Base-by-base conservation (phyloP, 2,329 filamentous ascomycete species). In the Cercospora canescens region DNA sequence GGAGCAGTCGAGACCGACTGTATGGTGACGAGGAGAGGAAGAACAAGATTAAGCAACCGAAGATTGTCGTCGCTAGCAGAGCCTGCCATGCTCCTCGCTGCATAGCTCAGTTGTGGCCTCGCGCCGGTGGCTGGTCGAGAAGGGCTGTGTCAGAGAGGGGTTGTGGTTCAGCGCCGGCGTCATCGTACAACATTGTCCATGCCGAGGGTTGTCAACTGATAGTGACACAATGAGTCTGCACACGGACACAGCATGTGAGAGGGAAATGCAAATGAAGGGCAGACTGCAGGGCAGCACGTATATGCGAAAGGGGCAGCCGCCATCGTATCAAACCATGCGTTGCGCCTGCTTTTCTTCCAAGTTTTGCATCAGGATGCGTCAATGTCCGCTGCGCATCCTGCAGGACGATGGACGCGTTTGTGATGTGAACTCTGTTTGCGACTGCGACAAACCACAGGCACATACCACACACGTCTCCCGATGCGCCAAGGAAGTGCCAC, bases 61-160 rank as follows among this genome's bases (percentile, higher is more conserved):
- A 16, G 24, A 54, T 14, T 11, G 58, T 39, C 2, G 50, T 62
- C 41, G 35, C 41, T 18, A 67, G 52, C 26, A 62, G 41, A 18
- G 52, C n/a, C 34, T 65, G 62, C 65, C 65, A 67, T 62, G 11
- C 52, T 50, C 34, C 34, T 28, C 48, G 60, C 28, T 35, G 48
- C 60, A 62, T 62, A n/a, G 32, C 34, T 32, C 45, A 14, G n/a
- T 7, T 32, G 18, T 32, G 52, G 30, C 14, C 6, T 45, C 26
- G 28, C 12, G n/a, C 35, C 37, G 34, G 16, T 48, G 39, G 37
- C 35, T 14, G n/a, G n/a, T n/a, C 0, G 16, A 11, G 52, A 24
- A 35, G 11, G 1, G 52, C 21, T 18, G 9, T 24, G 30, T 35
- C 30, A 35, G 30, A 24, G 11, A 56, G 12, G 2, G 0, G 0